A percentile compares a stretch with the other conserved stretches of the same genome.
Conservation (phyloP, 1,284 basidiomycete species). For the Entoloma clypeatum region DNA sequence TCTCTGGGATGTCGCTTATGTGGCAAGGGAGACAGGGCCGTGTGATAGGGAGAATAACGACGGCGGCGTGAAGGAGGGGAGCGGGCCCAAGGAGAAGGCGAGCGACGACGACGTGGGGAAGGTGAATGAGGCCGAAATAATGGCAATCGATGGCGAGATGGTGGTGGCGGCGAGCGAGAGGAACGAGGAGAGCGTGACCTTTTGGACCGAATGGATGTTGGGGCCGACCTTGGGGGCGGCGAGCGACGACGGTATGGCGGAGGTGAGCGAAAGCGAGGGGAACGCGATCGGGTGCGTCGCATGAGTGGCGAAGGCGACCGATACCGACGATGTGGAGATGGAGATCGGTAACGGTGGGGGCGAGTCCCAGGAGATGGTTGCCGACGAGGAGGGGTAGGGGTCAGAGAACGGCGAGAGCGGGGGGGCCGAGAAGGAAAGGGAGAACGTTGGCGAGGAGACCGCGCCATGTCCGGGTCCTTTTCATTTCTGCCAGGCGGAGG, state of each 20-base stretch:
- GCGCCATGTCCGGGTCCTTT: neutral
- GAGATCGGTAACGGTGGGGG: slow-evolving; percentile 1
- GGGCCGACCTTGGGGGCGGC: neutral
- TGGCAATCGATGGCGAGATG: neutral
- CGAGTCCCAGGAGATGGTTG: slow-evolving; percentile 5
- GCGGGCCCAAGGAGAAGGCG: neutral
- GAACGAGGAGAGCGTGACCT: neutral
- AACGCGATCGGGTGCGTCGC: slow-evolving; percentile 1
- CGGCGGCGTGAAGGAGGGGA: slow-evolving; percentile 2
- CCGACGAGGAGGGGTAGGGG: slow-evolving; percentile 5
- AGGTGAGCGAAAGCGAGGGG: neutral
- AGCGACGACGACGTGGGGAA: neutral
- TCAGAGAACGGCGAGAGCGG: neutral
- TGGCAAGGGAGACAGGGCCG: slow-evolving; percentile 1
- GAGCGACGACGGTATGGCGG: neutral
- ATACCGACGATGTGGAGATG: slow-evolving; percentile 5
- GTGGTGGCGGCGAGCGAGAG: slow-evolving; percentile 2
- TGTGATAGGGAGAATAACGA: neutral
- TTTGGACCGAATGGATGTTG: neutral
- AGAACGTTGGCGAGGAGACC: neutral
- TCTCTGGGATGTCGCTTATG: neutral
- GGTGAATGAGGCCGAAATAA: neutral
- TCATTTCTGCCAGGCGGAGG: neutral
- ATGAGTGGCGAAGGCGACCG: neutral
- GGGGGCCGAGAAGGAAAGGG: slow-evolving; percentile 8